These are phyloP conservation scores for Lichenothelia convexa DNA, from an alignment of 495 filamentous ascomycete species.

Conservation along the genomic window DNA sequence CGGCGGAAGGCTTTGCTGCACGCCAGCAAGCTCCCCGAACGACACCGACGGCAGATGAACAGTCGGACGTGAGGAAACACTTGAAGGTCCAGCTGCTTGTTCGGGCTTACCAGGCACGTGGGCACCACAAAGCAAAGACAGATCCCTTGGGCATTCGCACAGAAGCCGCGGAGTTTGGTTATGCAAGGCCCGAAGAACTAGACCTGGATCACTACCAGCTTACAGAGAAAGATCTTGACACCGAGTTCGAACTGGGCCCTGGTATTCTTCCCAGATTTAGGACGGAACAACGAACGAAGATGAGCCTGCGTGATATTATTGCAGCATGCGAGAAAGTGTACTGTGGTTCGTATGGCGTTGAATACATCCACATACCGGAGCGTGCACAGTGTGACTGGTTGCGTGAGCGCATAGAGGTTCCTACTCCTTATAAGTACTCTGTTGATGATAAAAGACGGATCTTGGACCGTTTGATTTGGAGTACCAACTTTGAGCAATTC, in stretches of 20 bases:
- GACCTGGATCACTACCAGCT: slow-evolving; percentile 86
- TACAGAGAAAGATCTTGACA: slow-evolving; percentile 82
- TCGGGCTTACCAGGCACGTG: slow-evolving; percentile 92
- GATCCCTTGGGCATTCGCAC: slow-evolving; percentile 89
- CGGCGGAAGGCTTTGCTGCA: slow-evolving; percentile 36
- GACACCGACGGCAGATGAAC: slow-evolving; percentile 51
- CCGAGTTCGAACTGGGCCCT: slow-evolving; percentile 80
- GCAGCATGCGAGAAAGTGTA: slow-evolving; percentile 85
- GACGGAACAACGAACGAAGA: slow-evolving; percentile 71
- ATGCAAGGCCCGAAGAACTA: slow-evolving; percentile 79
- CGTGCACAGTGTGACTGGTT: slow-evolving; percentile 97
- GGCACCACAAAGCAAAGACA: slow-evolving; percentile 94
- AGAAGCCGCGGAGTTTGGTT: slow-evolving; percentile 68
- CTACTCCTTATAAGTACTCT: slow-evolving; percentile 84
- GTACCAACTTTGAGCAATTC: slow-evolving; percentile 89
- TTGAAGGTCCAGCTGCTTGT: slow-evolving; percentile 95
- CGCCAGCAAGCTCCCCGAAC: slow-evolving; percentile 13
- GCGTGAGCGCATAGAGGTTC: slow-evolving; percentile 81
- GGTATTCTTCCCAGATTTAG: slow-evolving; percentile 92
- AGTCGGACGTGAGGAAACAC: slow-evolving; percentile 81
- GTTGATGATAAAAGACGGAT: slow-evolving; percentile 95
- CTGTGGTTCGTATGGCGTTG: slow-evolving; percentile 88
- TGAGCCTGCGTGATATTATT: slow-evolving; percentile 91
- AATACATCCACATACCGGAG: slow-evolving; percentile 98
- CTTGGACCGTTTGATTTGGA: slow-evolving; percentile 94